Conservation (phyloP, 2,329 filamentous ascomycete genomes). For the Hypoxylon sp. region DNA sequence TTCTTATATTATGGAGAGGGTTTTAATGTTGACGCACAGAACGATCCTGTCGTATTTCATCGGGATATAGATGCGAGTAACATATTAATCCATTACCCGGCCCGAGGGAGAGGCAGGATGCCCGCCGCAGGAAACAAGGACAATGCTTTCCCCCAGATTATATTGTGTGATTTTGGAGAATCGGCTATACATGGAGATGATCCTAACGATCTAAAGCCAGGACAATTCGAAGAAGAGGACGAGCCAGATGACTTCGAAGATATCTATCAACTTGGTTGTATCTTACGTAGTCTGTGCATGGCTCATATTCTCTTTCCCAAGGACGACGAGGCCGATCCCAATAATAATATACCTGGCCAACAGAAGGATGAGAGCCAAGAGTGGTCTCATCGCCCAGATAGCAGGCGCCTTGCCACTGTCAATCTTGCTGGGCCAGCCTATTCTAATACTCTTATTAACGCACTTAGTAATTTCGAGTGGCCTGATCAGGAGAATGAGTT, state of each 20-base stretch:
- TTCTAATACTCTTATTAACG: constrained; percentile 2
- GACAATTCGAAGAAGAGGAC: neutral
- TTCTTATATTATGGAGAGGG: constrained; percentile 5
- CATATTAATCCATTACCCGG: constrained; percentile 14
- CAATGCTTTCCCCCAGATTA: constrained; percentile 21
- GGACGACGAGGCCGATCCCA: neutral
- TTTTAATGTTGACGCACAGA: neutral
- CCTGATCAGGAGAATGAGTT: neutral
- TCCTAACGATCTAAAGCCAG: neutral
- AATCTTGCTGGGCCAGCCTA: constrained; percentile 14
- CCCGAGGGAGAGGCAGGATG: neutral
- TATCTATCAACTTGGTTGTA: constrained; percentile 16
- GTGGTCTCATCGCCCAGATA: constrained; percentile 27
- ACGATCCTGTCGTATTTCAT: constrained; percentile 1
- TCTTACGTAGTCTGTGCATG: constrained; percentile 29
- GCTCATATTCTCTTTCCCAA: constrained; percentile 18
- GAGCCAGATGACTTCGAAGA: constrained; percentile 18
- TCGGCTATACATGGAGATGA: neutral
- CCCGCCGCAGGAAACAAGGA: neutral
- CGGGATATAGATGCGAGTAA: constrained; percentile 13
- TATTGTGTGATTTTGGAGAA: constrained; percentile 12
- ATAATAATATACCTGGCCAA: neutral
- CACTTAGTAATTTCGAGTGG: constrained; percentile 11
- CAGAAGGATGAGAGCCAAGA: neutral
- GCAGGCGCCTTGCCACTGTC: neutral